These are phyloP conservation scores for Porpolomopsis calyptriformis DNA, from an alignment of 768 basidiomycete genomes.

Conservation along the genomic window DNA sequence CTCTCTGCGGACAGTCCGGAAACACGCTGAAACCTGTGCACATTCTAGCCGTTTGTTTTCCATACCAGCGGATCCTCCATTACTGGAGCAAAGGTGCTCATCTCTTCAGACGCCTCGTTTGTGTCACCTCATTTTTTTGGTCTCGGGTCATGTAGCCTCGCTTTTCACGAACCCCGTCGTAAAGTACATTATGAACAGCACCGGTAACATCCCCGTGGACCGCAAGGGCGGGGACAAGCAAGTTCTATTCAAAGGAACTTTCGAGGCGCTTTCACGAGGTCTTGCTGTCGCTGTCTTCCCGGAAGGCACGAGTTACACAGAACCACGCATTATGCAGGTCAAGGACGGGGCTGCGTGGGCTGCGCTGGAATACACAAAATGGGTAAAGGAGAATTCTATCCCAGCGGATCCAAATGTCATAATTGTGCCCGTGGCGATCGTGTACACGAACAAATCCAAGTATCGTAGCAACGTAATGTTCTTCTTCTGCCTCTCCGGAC, in stretches of 20 bases:
- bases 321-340: constrained; percentile 84
- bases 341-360: constrained; percentile 95
- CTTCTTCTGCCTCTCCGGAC: constrained; percentile 10
- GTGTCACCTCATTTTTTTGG: not conserved
- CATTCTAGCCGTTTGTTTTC: constrained; percentile 64
- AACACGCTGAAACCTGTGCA: constrained; percentile 5
- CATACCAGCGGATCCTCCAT: constrained; percentile 71
- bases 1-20: constrained; percentile 7
- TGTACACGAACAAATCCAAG: constrained; percentile 93
- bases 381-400: constrained; percentile 50
- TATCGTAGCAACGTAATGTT: constrained; percentile 80
- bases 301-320: constrained; percentile 89
- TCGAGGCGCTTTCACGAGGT: constrained; percentile 72
- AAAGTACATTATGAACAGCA: constrained; percentile 65
- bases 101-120: not conserved
- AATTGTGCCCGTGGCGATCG: constrained; percentile 79
- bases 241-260: constrained; percentile 77
- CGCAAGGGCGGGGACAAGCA: constrained; percentile 89
- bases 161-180: constrained; percentile 74
- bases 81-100: constrained; percentile 85
- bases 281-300: constrained; percentile 88
- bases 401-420: constrained; percentile 36
- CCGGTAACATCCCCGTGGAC: constrained; percentile 98
- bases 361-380: constrained; percentile 83
- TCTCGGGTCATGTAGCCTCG: constrained; percentile 35